A percentile compares a stretch with the other conserved stretches of the same genome.
Evolutionary conservation across 805 yeast genomes (phyloP).

Genomic region (Wickerhamomyces chaumierensis): DNA sequence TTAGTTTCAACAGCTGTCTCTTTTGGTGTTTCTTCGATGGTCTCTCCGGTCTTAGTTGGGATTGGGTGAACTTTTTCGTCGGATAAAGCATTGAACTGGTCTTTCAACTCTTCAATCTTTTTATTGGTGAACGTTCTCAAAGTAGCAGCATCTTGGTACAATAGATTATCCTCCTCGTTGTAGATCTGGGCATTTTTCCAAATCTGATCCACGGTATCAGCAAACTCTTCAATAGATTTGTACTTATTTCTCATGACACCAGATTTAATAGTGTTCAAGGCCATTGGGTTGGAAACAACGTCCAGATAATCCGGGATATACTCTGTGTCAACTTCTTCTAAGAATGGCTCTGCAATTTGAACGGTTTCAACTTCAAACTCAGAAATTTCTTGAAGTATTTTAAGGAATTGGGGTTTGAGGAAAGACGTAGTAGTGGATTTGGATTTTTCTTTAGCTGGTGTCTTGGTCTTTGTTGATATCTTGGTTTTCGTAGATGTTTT

Average conservation of each 20-base stretch:
- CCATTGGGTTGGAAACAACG: constrained; percentile 62
- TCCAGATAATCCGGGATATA: constrained; percentile 75
- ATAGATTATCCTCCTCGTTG: constrained; percentile 63
- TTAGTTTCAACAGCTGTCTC: too few species aligned
- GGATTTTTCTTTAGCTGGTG: background rate
- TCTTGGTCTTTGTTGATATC: constrained; percentile 1
- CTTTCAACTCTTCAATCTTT: constrained; percentile 21
- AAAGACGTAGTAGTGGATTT: constrained; percentile 1
- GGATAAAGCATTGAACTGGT: constrained; percentile 7
- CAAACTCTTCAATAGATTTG: constrained; percentile 45
- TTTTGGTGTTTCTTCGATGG: too few species aligned
- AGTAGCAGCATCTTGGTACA: constrained; percentile 59
- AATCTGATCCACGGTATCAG: constrained; percentile 46
- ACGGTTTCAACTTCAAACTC: constrained; percentile 19
- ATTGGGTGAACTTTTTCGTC: too few species aligned
- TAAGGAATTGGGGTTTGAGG: constrained; percentile 9
- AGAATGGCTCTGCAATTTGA: constrained; percentile 54
- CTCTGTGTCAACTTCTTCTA: constrained; percentile 59
- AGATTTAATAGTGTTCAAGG: constrained; percentile 47
- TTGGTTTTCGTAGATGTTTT: too few species aligned
- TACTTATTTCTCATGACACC: constrained; percentile 42
- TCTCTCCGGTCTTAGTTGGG: too few species aligned
- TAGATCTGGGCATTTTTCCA: constrained; percentile 72
- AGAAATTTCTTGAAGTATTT: constrained; percentile 8
- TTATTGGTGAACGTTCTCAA: constrained; percentile 42